Conservation (phyloP, 495 filamentous ascomycete species). For the Trichoderma asperelloides region DNA sequence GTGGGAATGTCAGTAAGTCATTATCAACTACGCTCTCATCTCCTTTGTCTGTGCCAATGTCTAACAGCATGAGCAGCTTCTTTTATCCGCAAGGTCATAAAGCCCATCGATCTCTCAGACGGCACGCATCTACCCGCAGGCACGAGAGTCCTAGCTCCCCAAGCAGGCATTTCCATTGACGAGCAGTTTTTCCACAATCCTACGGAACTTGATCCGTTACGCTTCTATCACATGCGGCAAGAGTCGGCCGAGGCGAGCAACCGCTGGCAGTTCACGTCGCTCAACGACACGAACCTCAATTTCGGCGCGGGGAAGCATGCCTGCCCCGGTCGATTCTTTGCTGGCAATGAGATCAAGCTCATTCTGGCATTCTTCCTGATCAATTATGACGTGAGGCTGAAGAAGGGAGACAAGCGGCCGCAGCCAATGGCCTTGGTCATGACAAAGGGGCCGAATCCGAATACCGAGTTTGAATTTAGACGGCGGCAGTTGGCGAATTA, state of each 20-base stretch:
- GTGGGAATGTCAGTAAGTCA: slow-evolving; percentile 31
- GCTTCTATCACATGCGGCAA: slow-evolving; percentile 41
- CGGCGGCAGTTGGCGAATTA: slow-evolving; percentile 13
- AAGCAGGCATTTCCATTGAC: slow-evolving; percentile 25
- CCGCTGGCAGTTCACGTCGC: slow-evolving; percentile 34
- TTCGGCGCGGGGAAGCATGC: slow-evolving; percentile 47
- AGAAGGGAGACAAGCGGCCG: slow-evolving; percentile 31
- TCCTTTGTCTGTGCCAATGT: not conserved
- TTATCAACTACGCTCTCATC: not conserved
- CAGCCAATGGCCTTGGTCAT: slow-evolving; percentile 27
- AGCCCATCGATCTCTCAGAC: slow-evolving; percentile 33
- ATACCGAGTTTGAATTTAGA: slow-evolving; percentile 24
- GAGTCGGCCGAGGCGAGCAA: slow-evolving; percentile 20
- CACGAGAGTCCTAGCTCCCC: slow-evolving; percentile 27
- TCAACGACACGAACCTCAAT: slow-evolving; percentile 32
- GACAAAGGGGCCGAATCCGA: slow-evolving; percentile 23
- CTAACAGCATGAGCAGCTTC: slow-evolving; percentile 17
- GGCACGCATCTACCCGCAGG: slow-evolving; percentile 33
- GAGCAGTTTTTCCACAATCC: slow-evolving; percentile 27
- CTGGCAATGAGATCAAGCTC: slow-evolving; percentile 40
- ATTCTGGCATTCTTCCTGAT: slow-evolving; percentile 32
- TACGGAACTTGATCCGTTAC: slow-evolving; percentile 42
- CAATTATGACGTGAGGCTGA: slow-evolving; percentile 38
- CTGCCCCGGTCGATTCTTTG: slow-evolving; percentile 49
- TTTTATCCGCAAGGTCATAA: slow-evolving; percentile 34